Evolutionary conservation across 495 filamentous ascomycete genomes (phyloP).

Genomic region (Sordaria brevicollis): DNA sequence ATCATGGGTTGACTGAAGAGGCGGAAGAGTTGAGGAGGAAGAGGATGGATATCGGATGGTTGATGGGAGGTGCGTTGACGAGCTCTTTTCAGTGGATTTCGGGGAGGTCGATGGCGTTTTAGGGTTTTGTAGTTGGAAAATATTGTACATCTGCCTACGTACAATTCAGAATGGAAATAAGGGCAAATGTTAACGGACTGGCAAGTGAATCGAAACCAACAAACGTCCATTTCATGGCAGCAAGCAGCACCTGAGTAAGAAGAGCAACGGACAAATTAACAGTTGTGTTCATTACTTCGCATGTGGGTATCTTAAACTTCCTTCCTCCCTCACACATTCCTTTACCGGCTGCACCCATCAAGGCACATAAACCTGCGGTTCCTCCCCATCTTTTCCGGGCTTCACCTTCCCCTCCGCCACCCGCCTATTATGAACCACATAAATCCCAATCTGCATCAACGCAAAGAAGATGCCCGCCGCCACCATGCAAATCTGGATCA

Average conservation of each 20-base stretch:
- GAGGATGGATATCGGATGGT: constrained; percentile 13
- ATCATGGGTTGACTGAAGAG: constrained; percentile 10
- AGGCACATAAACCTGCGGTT: constrained; percentile 9
- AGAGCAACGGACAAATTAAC: too few relatives aligned
- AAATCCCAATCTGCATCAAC: constrained; percentile 15
- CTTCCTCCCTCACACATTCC: background rate
- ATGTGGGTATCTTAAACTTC: background rate
- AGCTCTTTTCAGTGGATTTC: background rate
- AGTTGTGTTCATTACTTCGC: background rate
- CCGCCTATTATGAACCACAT: constrained; percentile 9
- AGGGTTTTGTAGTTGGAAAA: background rate
- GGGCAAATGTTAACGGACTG: too few relatives aligned
- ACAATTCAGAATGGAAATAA: too few relatives aligned
- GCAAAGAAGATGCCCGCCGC: constrained; percentile 12
- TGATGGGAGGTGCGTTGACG: constrained; percentile 3
- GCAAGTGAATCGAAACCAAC: too few relatives aligned
- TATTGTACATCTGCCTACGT: background rate
- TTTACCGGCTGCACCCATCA: background rate
- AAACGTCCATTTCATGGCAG: too few relatives aligned
- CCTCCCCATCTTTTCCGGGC: background rate
- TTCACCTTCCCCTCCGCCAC: background rate
- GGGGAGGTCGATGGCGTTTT: background rate
- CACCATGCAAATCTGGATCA: constrained; percentile 17
- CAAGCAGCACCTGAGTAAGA: too few relatives aligned
- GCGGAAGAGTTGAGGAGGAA: constrained; percentile 11